phyloP scores from a whole-genome alignment of 495 filamentous ascomycete genomes.

The Annulohypoxylon moriforme region DNA sequence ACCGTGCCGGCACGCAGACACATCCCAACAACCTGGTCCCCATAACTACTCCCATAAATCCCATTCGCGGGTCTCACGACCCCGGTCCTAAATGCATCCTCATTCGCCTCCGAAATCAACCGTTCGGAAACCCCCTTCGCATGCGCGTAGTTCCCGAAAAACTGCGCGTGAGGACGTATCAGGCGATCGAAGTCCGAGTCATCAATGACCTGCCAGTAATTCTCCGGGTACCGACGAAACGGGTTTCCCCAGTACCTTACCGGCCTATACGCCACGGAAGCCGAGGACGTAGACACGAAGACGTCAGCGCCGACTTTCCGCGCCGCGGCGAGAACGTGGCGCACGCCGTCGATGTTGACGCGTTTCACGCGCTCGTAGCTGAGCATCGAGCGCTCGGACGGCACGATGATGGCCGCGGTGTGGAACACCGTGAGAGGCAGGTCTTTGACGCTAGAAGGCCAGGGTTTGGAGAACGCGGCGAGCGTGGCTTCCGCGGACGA shows the following conservation, averaged over 20 bases:
- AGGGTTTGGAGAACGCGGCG: constrained; percentile 63
- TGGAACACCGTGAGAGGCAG: constrained; percentile 69
- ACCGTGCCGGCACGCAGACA: constrained; percentile 33
- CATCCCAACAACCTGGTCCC: constrained; percentile 56
- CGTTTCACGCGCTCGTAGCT: constrained; percentile 59
- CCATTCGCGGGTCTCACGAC: constrained; percentile 68
- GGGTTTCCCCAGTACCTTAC: constrained; percentile 62
- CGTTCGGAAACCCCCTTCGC: constrained; percentile 67
- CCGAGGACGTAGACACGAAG: constrained; percentile 70
- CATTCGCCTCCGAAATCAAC: constrained; percentile 61
- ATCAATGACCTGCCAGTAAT: constrained; percentile 57
- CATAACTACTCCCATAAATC: constrained; percentile 62
- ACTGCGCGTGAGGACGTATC: constrained; percentile 58
- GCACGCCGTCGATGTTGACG: constrained; percentile 70
- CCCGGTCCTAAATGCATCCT: constrained; percentile 64
- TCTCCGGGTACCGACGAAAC: constrained; percentile 54
- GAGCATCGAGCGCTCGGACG: constrained; percentile 59
- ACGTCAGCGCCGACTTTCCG: constrained; percentile 60
- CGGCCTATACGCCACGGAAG: constrained; percentile 59
- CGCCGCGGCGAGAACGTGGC: constrained; percentile 66
- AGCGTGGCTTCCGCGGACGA: constrained; percentile 57
- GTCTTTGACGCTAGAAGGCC: constrained; percentile 57
- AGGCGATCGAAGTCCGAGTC: constrained; percentile 60
- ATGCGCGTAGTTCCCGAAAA: constrained; percentile 67
- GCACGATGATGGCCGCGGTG: constrained; percentile 64